phyloP scores from a whole-genome alignment of 208 protist species.

The Phytomonas francai region DNA sequence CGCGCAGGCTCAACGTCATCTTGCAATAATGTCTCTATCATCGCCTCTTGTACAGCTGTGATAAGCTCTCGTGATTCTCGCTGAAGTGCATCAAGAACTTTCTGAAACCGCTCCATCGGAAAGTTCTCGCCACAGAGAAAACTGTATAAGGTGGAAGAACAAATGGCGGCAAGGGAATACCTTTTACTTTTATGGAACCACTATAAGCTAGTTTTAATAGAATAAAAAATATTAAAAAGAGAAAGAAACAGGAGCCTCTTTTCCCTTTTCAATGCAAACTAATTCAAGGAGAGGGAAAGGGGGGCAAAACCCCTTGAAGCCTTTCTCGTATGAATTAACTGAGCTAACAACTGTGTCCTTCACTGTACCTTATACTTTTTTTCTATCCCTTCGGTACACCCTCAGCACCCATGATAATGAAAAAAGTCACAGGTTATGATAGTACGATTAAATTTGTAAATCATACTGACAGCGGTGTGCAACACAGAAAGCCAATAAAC shows the following conservation, averaged over 20 bases:
- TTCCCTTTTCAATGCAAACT: too few relatives aligned
- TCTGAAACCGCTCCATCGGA: conserved; percentile 46
- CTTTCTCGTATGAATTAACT: too few relatives aligned
- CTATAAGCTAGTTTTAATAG: neutral
- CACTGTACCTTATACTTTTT: too few relatives aligned
- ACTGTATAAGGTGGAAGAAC: conserved; percentile 2
- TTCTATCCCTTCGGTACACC: too few relatives aligned
- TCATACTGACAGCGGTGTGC: too few relatives aligned
- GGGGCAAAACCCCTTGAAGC: too few relatives aligned
- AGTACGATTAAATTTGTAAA: too few relatives aligned
- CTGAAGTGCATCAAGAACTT: conserved; percentile 31
- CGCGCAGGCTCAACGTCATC: conserved; percentile 28
- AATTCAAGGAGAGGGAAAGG: too few relatives aligned
- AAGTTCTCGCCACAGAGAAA: neutral
- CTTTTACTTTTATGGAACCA: neutral
- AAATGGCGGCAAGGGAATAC: neutral
- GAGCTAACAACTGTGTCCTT: too few relatives aligned
- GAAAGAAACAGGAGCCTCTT: neutral
- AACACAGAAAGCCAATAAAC: too few relatives aligned
- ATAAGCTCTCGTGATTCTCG: conserved; percentile 75
- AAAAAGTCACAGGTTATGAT: too few relatives aligned
- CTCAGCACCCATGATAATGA: too few relatives aligned
- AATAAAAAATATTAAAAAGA: neutral
- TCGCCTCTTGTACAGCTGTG: conserved; percentile 16
- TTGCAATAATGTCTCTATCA: conserved; percentile 20